Evolutionary conservation across 331 rosid genomes (phyloP), one percentile per base, ranked within the genome.

Genomic region (Rhamnella rubrinervis): DNA sequence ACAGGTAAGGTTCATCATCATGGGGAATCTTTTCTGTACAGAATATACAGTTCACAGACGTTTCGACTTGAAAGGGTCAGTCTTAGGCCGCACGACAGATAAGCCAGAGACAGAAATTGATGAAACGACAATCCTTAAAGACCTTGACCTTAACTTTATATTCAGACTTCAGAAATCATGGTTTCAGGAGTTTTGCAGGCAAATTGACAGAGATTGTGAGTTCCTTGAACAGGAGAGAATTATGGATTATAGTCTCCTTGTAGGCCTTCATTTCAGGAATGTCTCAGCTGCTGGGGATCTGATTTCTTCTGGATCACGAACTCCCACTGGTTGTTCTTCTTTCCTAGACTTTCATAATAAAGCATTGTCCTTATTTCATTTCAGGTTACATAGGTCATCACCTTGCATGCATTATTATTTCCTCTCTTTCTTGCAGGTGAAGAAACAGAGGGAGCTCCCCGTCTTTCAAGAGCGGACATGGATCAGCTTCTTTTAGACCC

Each of bases 91-190:
- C 58, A 80, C 66, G 12, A 83, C 88, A 37, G 92, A 87, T 81
- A 89, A 87, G 59, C 79, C 85, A 0, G 86, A 80, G 81, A 67
- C 84, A 26, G 93, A 92, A 59, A 83, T 92, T 59, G 88, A 89
- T 70, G 93, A 84, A 73, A 85, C 87, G 50, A 89, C 93, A 8
- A 87, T 92, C 62, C 96, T 92, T 61, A 89, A 92, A 78, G 96
- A 92, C 79, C 97, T 92, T 23, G 96, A 92, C 81, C 93, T 92
- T 20, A 92, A 92, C 80, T 92, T 89, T 55, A 74, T 89, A 78
- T 87, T 92, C 66, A 80, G 74, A 55, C 74, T 89, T 70, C 86
- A 87, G 66, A 82, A 70, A 25, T 77, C 88, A 39, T 74, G 84
- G 80, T 89, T 80, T 81, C 82, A 85, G 65, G 93, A 89, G 37